Evolutionary conservation across 2,329 filamentous ascomycete species (phyloP), one percentile per base, ranked within the genome.

Genomic region (Lecanoromycetidae sp.): DNA sequence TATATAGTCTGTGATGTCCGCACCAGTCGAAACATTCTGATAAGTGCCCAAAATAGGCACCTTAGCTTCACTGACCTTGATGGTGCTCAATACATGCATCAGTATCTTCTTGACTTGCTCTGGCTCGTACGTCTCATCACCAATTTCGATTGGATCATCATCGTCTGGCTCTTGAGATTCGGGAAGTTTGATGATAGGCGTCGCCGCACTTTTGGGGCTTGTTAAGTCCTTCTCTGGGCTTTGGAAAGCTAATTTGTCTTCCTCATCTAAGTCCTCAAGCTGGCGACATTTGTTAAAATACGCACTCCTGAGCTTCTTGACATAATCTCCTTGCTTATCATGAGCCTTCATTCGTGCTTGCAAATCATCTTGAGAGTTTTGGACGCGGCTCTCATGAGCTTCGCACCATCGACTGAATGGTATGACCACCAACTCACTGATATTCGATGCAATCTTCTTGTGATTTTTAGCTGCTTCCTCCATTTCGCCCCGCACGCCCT

Each of bases 211-310:
- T 52, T 64, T 66, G 3, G 84, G 82, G 63, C 83, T 87, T 27
- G 57, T 53, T 19, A 57, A 56, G 30, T 58, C 56, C 39, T 72
- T 72, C 52, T 76, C 71, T 4, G 87, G 87, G 55, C 88, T 87
- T 64, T 94, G 87, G 66, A 98, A 98, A 32, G 88, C 91, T 46
- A 98, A 76, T 67, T 98, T 96, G 65, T 95, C 94, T 71, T 98
- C 93, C 66, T 98, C 91, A 63, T 98, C 91, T 51, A 96, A 70
- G 61, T 98, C 91, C 63, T 98, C 93, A 5, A 96, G 83, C 52
- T 95, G 71, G 41, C 93, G 82, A 63, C 91, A 98, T 68, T 96
- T 98, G 72, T 96, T 98, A 75, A 96, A 96, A 68, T 98, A 98
- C 57, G 86, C 84, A 65, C 85, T 94, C 54, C 91, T 80, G 57